Base-by-base conservation (phyloP, 352 stramenopile genomes). In the Phytopythium oedochilum region DNA sequence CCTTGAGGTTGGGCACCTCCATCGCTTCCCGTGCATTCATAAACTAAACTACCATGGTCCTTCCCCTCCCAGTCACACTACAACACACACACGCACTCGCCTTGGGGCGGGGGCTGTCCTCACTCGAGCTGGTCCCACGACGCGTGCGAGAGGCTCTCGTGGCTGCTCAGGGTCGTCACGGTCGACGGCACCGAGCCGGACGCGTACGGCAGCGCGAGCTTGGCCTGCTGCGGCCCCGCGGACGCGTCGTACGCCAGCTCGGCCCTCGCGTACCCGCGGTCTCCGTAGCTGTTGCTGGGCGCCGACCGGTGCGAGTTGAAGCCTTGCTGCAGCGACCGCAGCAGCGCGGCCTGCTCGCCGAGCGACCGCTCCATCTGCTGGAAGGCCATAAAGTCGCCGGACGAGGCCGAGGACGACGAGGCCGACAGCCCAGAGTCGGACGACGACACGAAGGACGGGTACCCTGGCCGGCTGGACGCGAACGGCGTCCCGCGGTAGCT, bases 251-350 rank as follows among this genome's bases (percentile, higher is more conserved):
- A 39, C 34, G 34, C 11, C 14, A 20, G 34, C 12, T 15, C 34
- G 14, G 8, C 34, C 14, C 34, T 39, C n/a, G n/a, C n/a, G n/a
- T n/a, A n/a, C n/a, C n/a, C n/a, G n/a, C n/a, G n/a, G n/a, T n/a
- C 36, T 7, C 36, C 36, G 17, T 20, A 25, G 36, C n/a, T n/a
- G n/a, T n/a, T n/a, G n/a, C n/a, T n/a, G n/a, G n/a, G n/a, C n/a
- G n/a, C n/a, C n/a, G n/a, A n/a, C n/a, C n/a, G 46, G 12, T 40
- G 20, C 46, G 46, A 25, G 46, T 28, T 40, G 28, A 53, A 29
- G 5, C 46, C 46, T 18, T 53, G 46, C 43, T 73, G 65, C 17
- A 68, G 54, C 22, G 75, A 83, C 1, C 77, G n/a, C n/a, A n/a
- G n/a, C n/a, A n/a, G n/a, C n/a, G n/a, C n/a, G n/a, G n/a, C n/a